Base-by-base conservation (phyloP, 2,329 filamentous ascomycete species). In the Curvularia sp. region DNA sequence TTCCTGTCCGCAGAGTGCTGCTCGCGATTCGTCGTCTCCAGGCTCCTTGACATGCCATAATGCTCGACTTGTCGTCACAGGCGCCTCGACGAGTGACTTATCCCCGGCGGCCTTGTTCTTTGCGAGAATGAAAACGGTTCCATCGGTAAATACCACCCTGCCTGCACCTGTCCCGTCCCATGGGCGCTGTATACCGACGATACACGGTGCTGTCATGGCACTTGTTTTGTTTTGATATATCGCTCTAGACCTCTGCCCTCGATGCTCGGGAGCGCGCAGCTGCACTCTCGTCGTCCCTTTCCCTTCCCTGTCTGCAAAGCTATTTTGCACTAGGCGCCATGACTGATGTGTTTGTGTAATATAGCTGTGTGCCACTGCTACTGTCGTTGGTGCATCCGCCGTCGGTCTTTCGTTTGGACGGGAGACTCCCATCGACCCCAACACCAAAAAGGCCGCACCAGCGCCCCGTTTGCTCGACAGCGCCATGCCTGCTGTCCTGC, bases 281-380 rank as follows among this genome's bases (percentile, higher is more conserved):
- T 59, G 57, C 68, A 62, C 62, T 61, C 55, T 64, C 67, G 66
- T 60, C 66, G 57, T 62, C 57, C 59, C 60, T 53, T 64, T 65
- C 61, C 54, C 64, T 65, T 58, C 60, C 62, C 65, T 65, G 43
- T 31, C 53, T 50, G 64, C 58, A 44, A 48, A 53, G 33, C 31
- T 49, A 57, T 70, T 73, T 2, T 58, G 61, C 62, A 72, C 68
- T 61, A 62, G 58, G 56, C 61, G 65, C 67, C 62, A 69, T 75
- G 65, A 74, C 75, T 77, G 73, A 77, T 74, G 66, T 68, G 70
- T 65, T 65, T 47, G 67, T 63, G 69, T 73, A 63, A 70, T 66
- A 74, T 74, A 88, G 85, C 82, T 88, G 69, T 87, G 84, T 84
- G 86, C 86, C 70, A 79, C 86, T 74, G 85, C 85, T 80, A 86